Evolutionary conservation across 352 stramenopile genomes (phyloP), one percentile per base, ranked within the genome.

Genomic region (Phytophthora colocasiae): DNA sequence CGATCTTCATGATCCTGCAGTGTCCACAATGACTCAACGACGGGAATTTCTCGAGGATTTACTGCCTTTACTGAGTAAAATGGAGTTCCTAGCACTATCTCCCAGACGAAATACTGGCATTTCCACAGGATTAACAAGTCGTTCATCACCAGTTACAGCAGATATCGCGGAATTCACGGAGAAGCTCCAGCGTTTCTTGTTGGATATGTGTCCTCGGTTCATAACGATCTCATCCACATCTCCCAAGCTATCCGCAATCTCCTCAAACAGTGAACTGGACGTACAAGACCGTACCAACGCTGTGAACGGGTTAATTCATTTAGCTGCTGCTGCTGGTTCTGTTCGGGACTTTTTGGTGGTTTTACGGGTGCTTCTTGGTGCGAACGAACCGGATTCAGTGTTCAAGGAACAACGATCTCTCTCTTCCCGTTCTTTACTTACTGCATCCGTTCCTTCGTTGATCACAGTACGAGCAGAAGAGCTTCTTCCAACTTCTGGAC

Each of bases 331-430:
- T 0, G 78, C 69, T 0, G 80, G 71, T 9, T 90, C 83, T 0
- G 49, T 91, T 3, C 61, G 71, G 1, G 83, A 91, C 43, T 88
- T 91, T 10, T 61, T 95, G 4, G 19, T 85, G 10, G 75, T 84
- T 3, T 9, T 95, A 1, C 65, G 64, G 31, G 73, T 95, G 6
- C 59, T 95, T 40, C 54, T 93, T 17, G 80, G 83, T 3, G 66
- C 71, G 6, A 65, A 48, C 5, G 63, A 85, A 4, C 10, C 27
- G 0, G 63, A 73, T 3, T 6, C 38, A 48, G 27, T 1, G 0
- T 17, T 11, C 15, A 79, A 75, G 48, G 81, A 90, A 15, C 45
- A 46, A 27, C 34, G 39, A 22, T 62, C 59, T 14, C 50, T 70
- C 6, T 72, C 73, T 6, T 69, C 66, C 3, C 62, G 55, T 1